phyloP scores from a whole-genome alignment of 768 basidiomycete genomes.

The Suillus hirtellus region DNA sequence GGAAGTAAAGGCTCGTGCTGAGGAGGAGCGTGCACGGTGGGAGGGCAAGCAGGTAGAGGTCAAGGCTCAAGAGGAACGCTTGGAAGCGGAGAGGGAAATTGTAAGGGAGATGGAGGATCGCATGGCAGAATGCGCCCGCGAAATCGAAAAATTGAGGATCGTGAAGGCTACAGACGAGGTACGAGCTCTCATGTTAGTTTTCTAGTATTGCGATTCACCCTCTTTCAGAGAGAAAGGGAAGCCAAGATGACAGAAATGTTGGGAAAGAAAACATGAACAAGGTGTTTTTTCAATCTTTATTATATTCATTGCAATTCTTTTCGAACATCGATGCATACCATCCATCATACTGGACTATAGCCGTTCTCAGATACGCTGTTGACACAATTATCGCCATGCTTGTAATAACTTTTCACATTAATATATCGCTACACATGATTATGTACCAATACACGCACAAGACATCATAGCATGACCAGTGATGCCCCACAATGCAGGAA shows the following conservation, averaged over 20 bases:
- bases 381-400: not conserved
- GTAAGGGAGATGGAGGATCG: constrained; percentile 60
- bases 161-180: constrained; percentile 70
- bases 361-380: not conserved
- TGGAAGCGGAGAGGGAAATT: constrained; percentile 52
- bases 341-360: not conserved
- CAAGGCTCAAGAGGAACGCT: constrained; percentile 43
- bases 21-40: constrained; percentile 51
- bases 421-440: not conserved
- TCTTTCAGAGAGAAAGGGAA: constrained; percentile 51
- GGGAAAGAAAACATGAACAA: constrained; percentile 9
- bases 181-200: constrained; percentile 15
- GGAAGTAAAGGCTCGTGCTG: constrained; percentile 58
- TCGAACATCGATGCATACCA: not conserved
- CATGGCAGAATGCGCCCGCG: constrained; percentile 69
- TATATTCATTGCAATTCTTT: not conserved
- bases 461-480: not conserved
- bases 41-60: constrained; percentile 52
- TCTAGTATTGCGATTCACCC: not conserved
- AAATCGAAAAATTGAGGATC: constrained; percentile 65
- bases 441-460: not conserved
- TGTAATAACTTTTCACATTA: not conserved
- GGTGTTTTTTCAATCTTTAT: not conserved
- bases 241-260: constrained; percentile 45
- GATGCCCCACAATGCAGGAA: not conserved